phyloP scores from a whole-genome alignment of 1,284 basidiomycete species.

The Ceratobasidium sp. region DNA sequence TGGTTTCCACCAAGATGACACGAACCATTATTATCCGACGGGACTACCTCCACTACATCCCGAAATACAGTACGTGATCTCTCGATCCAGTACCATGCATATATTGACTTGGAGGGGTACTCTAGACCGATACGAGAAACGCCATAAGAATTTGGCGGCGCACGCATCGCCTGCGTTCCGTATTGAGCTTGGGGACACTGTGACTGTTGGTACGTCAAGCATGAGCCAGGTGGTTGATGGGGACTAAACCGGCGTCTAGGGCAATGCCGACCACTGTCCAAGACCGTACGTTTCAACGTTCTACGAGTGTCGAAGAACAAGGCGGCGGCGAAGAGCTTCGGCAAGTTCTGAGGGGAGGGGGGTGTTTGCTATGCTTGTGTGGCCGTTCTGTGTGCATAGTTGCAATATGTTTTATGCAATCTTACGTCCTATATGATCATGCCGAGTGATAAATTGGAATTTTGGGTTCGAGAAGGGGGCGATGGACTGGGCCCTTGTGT shows the following conservation, averaged over 20 bases:
- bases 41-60: constrained; percentile 98
- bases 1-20: constrained; percentile 99
- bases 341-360: constrained; percentile 82
- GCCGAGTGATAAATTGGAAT: constrained; percentile 8
- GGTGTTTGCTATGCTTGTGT: constrained; percentile 36
- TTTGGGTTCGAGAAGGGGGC: constrained; percentile 30
- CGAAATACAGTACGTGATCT: constrained; percentile 89
- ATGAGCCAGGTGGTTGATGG: constrained; percentile 1
- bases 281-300: constrained; percentile 99
- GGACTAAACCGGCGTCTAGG: constrained; percentile 61
- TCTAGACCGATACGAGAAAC: constrained; percentile 93
- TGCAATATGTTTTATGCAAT: constrained; percentile 45
- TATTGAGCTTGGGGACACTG: constrained; percentile 90
- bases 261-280: constrained; percentile 99
- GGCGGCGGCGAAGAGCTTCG: constrained; percentile 89
- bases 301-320: constrained; percentile 92
- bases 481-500: constrained; percentile 28
- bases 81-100: constrained; percentile 5
- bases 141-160: constrained; percentile 98
- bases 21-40: constrained; percentile 98
- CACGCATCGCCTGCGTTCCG: constrained; percentile 99
- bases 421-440: constrained; percentile 41
- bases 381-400: constrained; percentile 36
- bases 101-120: constrained; percentile 28
- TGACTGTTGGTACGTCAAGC: constrained; percentile 88